Percentiles rank a stretch among this genome's conserved stretches.
These are phyloP conservation scores for Penicillium sp. DNA, from an alignment of 2,329 filamentous ascomycete species.

Conservation along the genomic window DNA sequence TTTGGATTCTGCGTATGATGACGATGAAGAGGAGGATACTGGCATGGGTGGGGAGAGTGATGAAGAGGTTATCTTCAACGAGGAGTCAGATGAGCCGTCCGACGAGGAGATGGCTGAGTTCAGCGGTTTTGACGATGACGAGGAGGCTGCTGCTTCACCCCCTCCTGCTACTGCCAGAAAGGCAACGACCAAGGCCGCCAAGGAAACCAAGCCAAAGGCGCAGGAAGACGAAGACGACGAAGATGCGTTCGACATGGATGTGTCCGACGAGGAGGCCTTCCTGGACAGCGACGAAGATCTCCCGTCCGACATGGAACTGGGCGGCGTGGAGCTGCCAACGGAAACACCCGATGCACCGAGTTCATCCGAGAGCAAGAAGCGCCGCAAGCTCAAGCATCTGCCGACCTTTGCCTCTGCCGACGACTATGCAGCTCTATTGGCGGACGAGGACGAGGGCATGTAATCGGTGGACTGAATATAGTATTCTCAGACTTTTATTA, in stretches of 20 bases:
- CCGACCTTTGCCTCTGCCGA: constrained; percentile 91
- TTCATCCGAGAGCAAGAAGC: constrained; percentile 53
- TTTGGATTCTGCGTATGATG: constrained; percentile 49
- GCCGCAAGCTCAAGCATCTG: constrained; percentile 78
- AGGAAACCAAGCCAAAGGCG: constrained; percentile 27
- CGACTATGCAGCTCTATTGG: constrained; percentile 84
- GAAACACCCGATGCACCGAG: constrained; percentile 36
- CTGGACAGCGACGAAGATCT: constrained; percentile 52
- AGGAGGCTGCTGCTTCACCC: constrained; percentile 31
- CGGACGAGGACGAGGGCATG: constrained; percentile 56
- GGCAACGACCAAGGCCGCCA: too few species aligned
- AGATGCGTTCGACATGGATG: constrained; percentile 49
- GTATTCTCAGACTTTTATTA: too few species aligned
- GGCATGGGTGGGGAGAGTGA: constrained; percentile 39
- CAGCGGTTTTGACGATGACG: constrained; percentile 45
- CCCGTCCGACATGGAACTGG: constrained; percentile 46
- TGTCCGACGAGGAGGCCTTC: constrained; percentile 44
- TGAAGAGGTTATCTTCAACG: constrained; percentile 45
- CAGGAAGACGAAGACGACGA: constrained; percentile 48
- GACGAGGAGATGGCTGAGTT: constrained; percentile 45
- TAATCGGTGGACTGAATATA: constrained; percentile 12
- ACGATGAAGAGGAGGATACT: constrained; percentile 44
- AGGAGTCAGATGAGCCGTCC: constrained; percentile 44
- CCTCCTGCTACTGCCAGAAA: constrained; percentile 19
- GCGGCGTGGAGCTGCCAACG: constrained; percentile 38